phyloP scores from a whole-genome alignment of 805 yeast genomes.

The Suhomyces prunicola region DNA sequence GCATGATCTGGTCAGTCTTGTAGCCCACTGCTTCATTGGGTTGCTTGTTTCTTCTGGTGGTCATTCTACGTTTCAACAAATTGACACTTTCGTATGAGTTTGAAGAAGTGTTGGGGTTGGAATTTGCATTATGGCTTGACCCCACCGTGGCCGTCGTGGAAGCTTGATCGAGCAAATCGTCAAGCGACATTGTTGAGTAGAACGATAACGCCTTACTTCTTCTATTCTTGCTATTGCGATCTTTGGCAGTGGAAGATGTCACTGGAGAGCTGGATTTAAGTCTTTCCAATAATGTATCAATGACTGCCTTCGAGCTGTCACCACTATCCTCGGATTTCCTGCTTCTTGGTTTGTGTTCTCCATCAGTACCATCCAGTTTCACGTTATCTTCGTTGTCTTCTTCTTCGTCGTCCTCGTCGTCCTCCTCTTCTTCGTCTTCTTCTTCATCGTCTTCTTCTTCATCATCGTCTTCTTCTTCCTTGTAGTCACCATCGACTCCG shows the following conservation, averaged over 20 bases:
- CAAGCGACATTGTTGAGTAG: constrained; percentile 27
- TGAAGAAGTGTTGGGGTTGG: background rate
- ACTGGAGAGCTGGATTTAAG: constrained; percentile 29
- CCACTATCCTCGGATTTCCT: background rate
- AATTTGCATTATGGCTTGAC: background rate
- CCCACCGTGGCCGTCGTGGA: background rate
- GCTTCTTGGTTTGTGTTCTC: background rate
- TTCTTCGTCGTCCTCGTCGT: background rate
- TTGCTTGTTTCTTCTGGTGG: constrained; percentile 25
- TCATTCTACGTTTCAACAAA: constrained; percentile 35
- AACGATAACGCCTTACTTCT: constrained; percentile 34
- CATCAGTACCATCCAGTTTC: constrained; percentile 11
- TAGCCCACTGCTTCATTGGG: constrained; percentile 4
- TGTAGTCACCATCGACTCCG: constrained; percentile 6
- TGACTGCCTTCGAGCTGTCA: constrained; percentile 22
- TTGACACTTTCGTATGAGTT: constrained; percentile 36
- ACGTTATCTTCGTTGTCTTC: constrained; percentile 4
- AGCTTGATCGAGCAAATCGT: constrained; percentile 15
- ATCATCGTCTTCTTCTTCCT: constrained; percentile 7
- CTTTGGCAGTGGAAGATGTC: constrained; percentile 12
- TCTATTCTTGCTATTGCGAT: constrained; percentile 18
- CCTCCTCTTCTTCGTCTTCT: constrained; percentile 16
- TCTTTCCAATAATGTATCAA: constrained; percentile 30
- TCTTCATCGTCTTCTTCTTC: constrained; percentile 4
- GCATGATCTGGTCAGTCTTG: constrained; percentile 27